Evolutionary conservation across 306 rosid species (phyloP).

Genomic region (Prunus davidiana): DNA sequence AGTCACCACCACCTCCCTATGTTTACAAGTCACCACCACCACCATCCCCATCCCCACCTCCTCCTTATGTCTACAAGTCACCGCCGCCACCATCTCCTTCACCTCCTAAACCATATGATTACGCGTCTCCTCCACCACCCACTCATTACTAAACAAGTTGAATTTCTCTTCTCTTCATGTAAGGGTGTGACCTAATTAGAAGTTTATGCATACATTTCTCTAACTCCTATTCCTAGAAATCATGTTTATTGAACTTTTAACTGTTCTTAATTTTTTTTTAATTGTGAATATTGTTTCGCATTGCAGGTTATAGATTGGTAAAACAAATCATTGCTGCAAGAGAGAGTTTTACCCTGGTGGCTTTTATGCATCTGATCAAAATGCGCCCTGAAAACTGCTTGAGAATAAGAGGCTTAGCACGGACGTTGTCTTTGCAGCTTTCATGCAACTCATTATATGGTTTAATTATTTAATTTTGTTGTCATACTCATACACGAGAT

Average conservation of each 20-base stretch:
- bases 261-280: neutral
- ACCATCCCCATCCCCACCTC: neutral
- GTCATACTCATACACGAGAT: neutral
- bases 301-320: constrained; percentile 11
- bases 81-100: constrained; percentile 11
- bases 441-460: neutral
- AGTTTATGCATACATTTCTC: neutral
- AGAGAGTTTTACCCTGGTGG: neutral
- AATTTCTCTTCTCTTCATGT: neutral
- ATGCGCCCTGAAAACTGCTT: neutral
- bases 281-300: neutral
- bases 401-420: neutral
- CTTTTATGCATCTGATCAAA: neutral
- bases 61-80: neutral
- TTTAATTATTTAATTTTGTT: neutral
- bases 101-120: neutral
- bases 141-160: neutral
- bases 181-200: neutral
- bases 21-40: constrained; percentile 18
- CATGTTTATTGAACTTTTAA: neutral
- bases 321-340: constrained; percentile 12
- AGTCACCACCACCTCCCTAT: constrained; percentile 13
- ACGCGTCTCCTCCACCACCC: constrained; percentile 27
- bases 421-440: neutral
- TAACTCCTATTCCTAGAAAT: neutral